A percentile compares a stretch with the other conserved stretches of the same genome.
Evolutionary conservation across 2,329 filamentous ascomycete genomes (phyloP).

Genomic region (Ophiostoma perfectum): DNA sequence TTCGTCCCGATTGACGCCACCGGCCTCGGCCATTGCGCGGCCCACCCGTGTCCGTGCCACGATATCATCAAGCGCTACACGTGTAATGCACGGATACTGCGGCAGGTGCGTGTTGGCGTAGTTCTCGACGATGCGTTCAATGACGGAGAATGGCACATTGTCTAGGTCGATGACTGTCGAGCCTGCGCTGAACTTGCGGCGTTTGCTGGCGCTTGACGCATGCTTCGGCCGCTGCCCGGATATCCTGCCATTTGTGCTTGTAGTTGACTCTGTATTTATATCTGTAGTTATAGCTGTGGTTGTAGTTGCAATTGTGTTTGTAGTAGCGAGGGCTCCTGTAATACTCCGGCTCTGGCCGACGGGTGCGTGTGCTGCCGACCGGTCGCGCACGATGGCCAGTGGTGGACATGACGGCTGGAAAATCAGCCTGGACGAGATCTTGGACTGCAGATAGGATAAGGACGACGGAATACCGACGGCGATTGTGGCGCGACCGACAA

Average conservation of each 20-base stretch:
- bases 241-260: background rate
- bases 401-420: background rate
- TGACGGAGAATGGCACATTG: background rate
- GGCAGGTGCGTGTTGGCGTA: background rate
- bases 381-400: background rate
- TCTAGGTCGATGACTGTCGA: background rate
- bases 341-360: no score
- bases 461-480: background rate
- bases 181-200: background rate
- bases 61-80: slow-evolving; percentile 1
- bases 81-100: background rate
- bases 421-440: background rate
- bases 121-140: background rate
- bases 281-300: no score
- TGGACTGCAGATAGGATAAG: background rate
- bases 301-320: no score
- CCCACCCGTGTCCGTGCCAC: background rate
- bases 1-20: background rate
- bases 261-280: no score
- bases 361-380: background rate
- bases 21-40: background rate
- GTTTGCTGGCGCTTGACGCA: background rate
- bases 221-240: background rate
- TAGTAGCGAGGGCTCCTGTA: no score
- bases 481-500: background rate